These are phyloP conservation scores for Pythium periplocum DNA, from an alignment of 352 stramenopile species.

Conservation along the genomic window DNA sequence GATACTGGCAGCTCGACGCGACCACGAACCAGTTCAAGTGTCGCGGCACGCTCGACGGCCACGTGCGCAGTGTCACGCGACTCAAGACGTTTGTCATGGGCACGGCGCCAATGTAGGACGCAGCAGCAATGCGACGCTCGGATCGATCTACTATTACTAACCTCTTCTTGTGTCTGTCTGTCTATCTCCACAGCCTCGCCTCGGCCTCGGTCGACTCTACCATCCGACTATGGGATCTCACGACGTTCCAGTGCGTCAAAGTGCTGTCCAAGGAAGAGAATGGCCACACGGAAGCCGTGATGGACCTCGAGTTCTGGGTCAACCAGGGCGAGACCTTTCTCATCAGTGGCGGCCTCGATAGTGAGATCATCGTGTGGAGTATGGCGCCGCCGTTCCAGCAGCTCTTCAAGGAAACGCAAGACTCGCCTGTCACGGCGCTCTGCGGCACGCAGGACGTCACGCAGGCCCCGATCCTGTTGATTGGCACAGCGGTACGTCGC, in stretches of 20 bases:
- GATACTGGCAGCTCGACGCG: slow-evolving; percentile 79
- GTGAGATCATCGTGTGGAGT: slow-evolving; percentile 82
- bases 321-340: slow-evolving; percentile 84
- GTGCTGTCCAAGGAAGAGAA: slow-evolving; percentile 59
- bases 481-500: slow-evolving; percentile 59
- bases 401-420: slow-evolving; percentile 79
- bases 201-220: slow-evolving; percentile 80
- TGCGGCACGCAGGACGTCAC: slow-evolving; percentile 60
- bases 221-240: slow-evolving; percentile 79
- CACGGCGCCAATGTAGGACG: slow-evolving; percentile 40
- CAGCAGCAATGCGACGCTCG: too few relatives aligned
- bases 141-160: too few relatives aligned
- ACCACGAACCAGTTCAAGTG: slow-evolving; percentile 72
- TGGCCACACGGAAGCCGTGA: slow-evolving; percentile 77
- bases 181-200: slow-evolving; percentile 30
- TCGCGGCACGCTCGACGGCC: slow-evolving; percentile 63
- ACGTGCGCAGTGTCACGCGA: slow-evolving; percentile 72
- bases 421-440: slow-evolving; percentile 70
- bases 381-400: slow-evolving; percentile 72
- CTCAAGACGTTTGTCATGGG: slow-evolving; percentile 81
- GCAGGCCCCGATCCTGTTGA: slow-evolving; percentile 66
- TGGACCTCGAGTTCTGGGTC: slow-evolving; percentile 86
- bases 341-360: slow-evolving; percentile 74
- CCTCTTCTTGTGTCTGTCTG: not conserved
- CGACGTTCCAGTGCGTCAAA: slow-evolving; percentile 80